Evolutionary conservation across 2,329 filamentous ascomycete species (phyloP), one percentile per base, ranked within the genome.

Genomic region (Xylariaceae sp.): DNA sequence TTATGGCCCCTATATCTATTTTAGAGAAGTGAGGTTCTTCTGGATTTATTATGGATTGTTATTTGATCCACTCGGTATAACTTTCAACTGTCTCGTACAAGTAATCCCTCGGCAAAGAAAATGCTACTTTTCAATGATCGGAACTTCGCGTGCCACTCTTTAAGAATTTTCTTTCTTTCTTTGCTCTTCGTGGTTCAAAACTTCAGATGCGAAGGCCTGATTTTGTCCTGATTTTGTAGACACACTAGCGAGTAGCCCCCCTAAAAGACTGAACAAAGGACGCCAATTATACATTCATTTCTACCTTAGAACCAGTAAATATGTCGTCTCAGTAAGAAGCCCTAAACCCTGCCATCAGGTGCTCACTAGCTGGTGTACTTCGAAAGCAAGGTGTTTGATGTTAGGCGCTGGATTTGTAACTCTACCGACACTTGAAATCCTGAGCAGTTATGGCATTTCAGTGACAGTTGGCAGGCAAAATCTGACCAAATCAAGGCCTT

Each of bases 391-490:
- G 71, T 74, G 58, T 71, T n/a, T 77, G 23, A 76, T 80, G 73
- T 78, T 80, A 65, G 80, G 80, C 60, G 76, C 81, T 52, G 81
- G 81, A 69, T 82, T 82, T 71, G 85, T 88, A 64, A 83, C 85
- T 64, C 80, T 79, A 68, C 86, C 87, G 53, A 87, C 86, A 18
- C 80, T 89, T 58, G 83, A 89, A 62, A 77, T 88, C 59, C 80
- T 89, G 59, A 77, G 76, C 70, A 77, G 85, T 45, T 74, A 81
- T n/a, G 85, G 81, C 62, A 79, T 89, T 58, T 69, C 77, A 52
- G 85, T 89, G 50, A 88, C 85, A n/a, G 84, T 89, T 63, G 85
- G 84, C 87, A 78, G 81, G 71, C 50, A 20, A 55, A 37, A 18
- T 37, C 20, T 16, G 37, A 10, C 16, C 43, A 48, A n/a, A 14